Evolutionary conservation across 345 rosid genomes (phyloP).

Genomic region (Brassica napus): DNA sequence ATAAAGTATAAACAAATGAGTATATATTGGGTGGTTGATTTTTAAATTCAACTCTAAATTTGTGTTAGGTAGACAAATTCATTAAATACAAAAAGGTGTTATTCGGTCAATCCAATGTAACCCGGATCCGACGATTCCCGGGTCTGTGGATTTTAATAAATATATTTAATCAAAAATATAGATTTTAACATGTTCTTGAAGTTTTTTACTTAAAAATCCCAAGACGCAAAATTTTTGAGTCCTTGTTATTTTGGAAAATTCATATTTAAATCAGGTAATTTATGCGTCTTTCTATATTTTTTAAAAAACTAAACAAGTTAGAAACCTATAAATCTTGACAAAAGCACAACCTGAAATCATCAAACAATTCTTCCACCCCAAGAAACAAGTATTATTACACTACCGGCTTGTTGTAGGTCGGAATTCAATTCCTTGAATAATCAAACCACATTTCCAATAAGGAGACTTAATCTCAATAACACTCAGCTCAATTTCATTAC

Average conservation of each 20-base stretch:
- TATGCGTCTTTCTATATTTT: too few relatives aligned
- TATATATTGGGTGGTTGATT: background rate
- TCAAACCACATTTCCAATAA: slow-evolving; percentile 54
- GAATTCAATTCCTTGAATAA: slow-evolving; percentile 58
- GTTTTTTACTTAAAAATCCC: background rate
- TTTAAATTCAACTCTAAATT: background rate
- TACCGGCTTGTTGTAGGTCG: slow-evolving; percentile 37
- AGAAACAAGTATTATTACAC: background rate
- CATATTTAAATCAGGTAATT: background rate
- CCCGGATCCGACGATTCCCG: background rate
- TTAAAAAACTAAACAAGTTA: background rate
- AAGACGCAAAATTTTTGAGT: background rate
- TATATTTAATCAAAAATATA: too few relatives aligned
- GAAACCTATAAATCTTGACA: background rate
- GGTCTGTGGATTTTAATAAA: background rate
- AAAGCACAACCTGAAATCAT: background rate
- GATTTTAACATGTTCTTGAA: background rate
- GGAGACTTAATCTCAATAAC: slow-evolving; percentile 45
- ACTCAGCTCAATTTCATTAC: slow-evolving; percentile 20
- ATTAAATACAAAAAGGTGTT: background rate
- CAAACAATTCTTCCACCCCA: background rate
- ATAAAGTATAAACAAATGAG: too few relatives aligned
- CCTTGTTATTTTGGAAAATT: background rate
- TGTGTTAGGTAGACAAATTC: background rate
- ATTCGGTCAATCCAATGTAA: background rate